A percentile compares a stretch with the other conserved stretches of the same genome.
phyloP scores from a whole-genome alignment of 2,329 filamentous ascomycete species.

The Fusarium paranaense region DNA sequence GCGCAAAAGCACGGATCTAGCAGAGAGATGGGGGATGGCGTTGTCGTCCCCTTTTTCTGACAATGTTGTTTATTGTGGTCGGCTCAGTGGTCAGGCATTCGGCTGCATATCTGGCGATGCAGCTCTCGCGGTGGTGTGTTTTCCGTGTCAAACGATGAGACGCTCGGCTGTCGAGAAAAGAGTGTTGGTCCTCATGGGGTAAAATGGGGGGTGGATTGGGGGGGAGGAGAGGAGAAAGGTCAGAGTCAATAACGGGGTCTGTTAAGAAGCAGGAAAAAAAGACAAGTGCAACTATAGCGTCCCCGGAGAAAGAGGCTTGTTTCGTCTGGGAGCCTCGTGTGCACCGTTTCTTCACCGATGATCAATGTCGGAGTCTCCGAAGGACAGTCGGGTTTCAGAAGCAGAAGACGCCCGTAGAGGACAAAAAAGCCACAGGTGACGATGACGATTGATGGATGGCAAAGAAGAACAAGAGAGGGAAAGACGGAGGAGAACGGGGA shows the following conservation, averaged over 20 bases:
- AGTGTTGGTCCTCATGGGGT: neutral
- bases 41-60: slow-evolving; percentile 6
- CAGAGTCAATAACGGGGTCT: neutral
- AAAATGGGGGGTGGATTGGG: neutral
- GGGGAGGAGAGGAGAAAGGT: neutral
- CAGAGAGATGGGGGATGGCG: slow-evolving; percentile 9
- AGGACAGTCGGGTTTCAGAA: neutral
- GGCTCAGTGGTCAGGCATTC: slow-evolving; percentile 24
- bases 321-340: neutral
- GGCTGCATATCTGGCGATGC: slow-evolving; percentile 12
- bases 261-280: neutral
- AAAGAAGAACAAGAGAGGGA: slow-evolving; percentile 16
- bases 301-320: neutral
- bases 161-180: neutral
- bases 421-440: neutral
- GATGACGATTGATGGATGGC: neutral
- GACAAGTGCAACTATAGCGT: neutral
- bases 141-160: neutral
- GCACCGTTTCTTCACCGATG: neutral
- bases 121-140: slow-evolving; percentile 3
- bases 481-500: slow-evolving; percentile 9
- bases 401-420: neutral
- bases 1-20: slow-evolving; percentile 22
- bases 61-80: slow-evolving; percentile 6
- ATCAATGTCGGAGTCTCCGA: neutral